Evolutionary conservation across 495 filamentous ascomycete species (phyloP).

Genomic region (Sporormia fimetaria): DNA sequence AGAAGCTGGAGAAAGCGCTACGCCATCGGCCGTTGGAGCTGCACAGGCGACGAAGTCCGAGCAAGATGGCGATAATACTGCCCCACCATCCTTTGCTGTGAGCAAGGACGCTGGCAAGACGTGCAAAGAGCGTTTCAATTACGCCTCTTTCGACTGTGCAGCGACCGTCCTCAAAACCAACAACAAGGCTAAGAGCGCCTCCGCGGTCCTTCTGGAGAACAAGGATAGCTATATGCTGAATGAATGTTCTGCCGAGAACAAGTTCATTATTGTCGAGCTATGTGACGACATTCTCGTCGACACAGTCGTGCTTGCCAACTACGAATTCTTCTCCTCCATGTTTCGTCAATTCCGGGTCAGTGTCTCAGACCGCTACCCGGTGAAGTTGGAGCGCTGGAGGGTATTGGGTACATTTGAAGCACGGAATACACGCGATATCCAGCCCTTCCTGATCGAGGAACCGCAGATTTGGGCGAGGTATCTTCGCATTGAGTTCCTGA

Average conservation of each 20-base stretch:
- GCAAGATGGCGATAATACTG: conserved; percentile 34
- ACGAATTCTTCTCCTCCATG: conserved; percentile 97
- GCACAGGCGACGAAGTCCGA: conserved; percentile 6
- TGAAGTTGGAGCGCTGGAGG: conserved; percentile 85
- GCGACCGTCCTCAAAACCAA: conserved; percentile 90
- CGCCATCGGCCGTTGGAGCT: conserved; percentile 3
- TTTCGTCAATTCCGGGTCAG: conserved; percentile 80
- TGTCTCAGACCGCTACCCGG: conserved; percentile 86
- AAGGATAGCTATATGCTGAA: conserved; percentile 99
- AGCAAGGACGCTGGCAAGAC: conserved; percentile 91
- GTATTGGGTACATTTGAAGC: conserved; percentile 81
- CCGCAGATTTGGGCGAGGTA: conserved; percentile 94
- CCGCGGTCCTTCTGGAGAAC: conserved; percentile 82
- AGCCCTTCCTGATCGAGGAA: conserved; percentile 85
- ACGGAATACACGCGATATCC: conserved; percentile 80
- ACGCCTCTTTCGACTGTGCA: conserved; percentile 92
- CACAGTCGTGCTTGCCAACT: conserved; percentile 91
- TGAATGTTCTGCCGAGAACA: conserved; percentile 74
- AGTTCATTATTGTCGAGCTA: conserved; percentile 84
- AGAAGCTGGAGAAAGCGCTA: neutral
- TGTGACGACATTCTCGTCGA: conserved; percentile 92
- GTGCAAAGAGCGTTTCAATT: conserved; percentile 91
- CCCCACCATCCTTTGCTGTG: conserved; percentile 44
- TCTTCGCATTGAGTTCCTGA: conserved; percentile 79
- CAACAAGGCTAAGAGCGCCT: conserved; percentile 66